phyloP scores from a whole-genome alignment of 495 filamentous ascomycete genomes.

The Terfezia boudieri region DNA sequence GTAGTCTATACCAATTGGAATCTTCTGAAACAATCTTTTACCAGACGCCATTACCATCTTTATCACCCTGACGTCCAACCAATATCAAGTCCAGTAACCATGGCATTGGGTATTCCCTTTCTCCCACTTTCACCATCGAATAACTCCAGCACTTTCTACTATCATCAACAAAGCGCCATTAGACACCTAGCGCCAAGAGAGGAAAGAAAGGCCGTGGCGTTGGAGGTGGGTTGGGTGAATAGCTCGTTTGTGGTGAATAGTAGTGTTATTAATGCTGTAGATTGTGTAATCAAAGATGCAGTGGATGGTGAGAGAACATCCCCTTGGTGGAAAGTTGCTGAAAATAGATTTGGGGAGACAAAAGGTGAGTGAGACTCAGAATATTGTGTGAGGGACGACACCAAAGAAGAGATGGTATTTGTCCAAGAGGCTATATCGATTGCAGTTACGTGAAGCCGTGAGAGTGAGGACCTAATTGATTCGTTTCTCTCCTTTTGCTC shows the following conservation, averaged over 20 bases:
- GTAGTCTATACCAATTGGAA: conserved; percentile 64
- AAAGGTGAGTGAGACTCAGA: conserved; percentile 21
- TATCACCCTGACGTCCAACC: conserved; percentile 25
- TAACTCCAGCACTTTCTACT: conserved; percentile 81
- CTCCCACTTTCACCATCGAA: conserved; percentile 47
- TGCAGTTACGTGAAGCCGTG: conserved; percentile 32
- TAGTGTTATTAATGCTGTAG: conserved; percentile 43
- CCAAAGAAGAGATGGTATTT: conserved; percentile 33
- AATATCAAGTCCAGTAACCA: conserved; percentile 77
- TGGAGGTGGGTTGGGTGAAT: conserved; percentile 48
- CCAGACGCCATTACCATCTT: conserved; percentile 31
- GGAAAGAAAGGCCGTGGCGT: conserved; percentile 53
- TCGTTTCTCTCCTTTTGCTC: not conserved
- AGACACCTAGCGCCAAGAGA: conserved; percentile 32
- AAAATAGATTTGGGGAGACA: conserved; percentile 21
- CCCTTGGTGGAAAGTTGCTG: conserved; percentile 29
- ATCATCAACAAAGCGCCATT: conserved; percentile 52
- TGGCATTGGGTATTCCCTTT: conserved; percentile 72
- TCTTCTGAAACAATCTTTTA: conserved; percentile 47
- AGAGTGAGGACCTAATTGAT: not conserved
- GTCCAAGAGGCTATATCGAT: conserved; percentile 69
- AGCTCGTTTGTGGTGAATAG: conserved; percentile 97
- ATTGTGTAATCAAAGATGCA: conserved; percentile 1
- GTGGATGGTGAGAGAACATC: not conserved
- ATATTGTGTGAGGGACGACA: conserved; percentile 23